A percentile compares a stretch with the other conserved stretches of the same genome.
These are phyloP conservation scores for Apium graveolens DNA, from an alignment of 129 eudicot species.

Conservation along the genomic window DNA sequence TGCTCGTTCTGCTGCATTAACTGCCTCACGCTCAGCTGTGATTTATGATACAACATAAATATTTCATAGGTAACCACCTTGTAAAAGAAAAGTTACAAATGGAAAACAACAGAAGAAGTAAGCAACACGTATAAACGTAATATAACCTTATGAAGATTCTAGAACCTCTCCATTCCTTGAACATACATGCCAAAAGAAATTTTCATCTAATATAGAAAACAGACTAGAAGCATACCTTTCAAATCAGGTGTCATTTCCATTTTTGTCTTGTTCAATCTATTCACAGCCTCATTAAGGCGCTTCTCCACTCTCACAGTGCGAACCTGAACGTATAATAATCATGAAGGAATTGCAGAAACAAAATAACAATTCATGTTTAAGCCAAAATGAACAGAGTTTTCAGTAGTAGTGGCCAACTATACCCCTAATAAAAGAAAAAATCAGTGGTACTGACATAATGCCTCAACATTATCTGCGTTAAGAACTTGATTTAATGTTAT, in stretches of 20 bases:
- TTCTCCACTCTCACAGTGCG: conserved; percentile 95
- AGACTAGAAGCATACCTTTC: conserved; percentile 50
- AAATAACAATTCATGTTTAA: neutral
- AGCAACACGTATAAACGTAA: neutral
- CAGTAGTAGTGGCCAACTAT: conserved; percentile 8
- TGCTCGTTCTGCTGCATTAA: conserved; percentile 90
- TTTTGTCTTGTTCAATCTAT: conserved; percentile 82
- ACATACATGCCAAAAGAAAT: neutral
- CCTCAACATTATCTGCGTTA: too few relatives aligned
- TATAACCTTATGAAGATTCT: neutral
- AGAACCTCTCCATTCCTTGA: neutral
- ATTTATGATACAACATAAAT: conserved; percentile 15
- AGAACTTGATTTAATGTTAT: too few relatives aligned
- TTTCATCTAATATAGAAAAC: neutral
- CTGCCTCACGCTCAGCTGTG: conserved; percentile 91
- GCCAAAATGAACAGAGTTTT: neutral
- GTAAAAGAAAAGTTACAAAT: neutral
- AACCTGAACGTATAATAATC: conserved; percentile 42
- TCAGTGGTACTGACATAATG: too few relatives aligned
- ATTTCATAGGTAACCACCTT: neutral
- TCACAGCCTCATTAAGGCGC: conserved; percentile 88
- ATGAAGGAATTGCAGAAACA: neutral
- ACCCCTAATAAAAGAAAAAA: too few relatives aligned
- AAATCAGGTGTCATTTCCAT: conserved; percentile 89
- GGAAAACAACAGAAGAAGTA: neutral